Evolutionary conservation across 176 grass and related monocot species (phyloP).

Genomic region (Hordeum marinum): DNA sequence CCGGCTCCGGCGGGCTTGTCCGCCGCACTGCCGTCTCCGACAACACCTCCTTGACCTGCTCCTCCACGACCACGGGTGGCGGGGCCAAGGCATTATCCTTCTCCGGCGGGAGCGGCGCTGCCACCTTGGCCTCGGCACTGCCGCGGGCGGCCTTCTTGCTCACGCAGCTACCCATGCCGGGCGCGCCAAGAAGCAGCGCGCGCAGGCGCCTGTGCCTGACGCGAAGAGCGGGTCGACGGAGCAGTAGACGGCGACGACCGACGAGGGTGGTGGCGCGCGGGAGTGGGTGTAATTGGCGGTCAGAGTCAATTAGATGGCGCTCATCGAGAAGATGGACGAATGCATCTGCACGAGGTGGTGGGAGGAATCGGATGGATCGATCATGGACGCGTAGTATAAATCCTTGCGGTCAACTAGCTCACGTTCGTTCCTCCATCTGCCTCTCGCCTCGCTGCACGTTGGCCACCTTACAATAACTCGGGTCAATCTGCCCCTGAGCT

Average conservation of each 20-base stretch:
- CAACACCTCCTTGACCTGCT: conserved; percentile 65
- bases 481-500: conserved; percentile 33
- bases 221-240: not conserved
- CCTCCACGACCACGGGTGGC: conserved; percentile 22
- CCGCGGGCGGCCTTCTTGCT: conserved; percentile 48
- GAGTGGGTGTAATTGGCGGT: not conserved
- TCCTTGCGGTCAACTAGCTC: conserved; percentile 28
- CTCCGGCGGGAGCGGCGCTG: not conserved
- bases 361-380: conserved; percentile 1
- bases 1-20: not conserved
- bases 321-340: conserved; percentile 1
- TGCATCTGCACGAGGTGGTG: conserved; percentile 2
- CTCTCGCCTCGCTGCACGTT: not conserved
- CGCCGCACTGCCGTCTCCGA: conserved; percentile 33
- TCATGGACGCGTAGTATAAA: conserved; percentile 12
- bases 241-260: not conserved
- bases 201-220: not conserved
- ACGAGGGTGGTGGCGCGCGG: not conserved
- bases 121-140: not conserved
- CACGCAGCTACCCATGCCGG: conserved; percentile 53
- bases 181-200: no score
- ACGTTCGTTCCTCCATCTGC: not conserved
- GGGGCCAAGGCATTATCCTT: conserved; percentile 1
- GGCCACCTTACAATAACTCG: conserved; percentile 27
- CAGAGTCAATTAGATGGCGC: conserved; percentile 2